Conservation (phyloP, 148 eudicot genomes). For the Limonium bicolor region DNA sequence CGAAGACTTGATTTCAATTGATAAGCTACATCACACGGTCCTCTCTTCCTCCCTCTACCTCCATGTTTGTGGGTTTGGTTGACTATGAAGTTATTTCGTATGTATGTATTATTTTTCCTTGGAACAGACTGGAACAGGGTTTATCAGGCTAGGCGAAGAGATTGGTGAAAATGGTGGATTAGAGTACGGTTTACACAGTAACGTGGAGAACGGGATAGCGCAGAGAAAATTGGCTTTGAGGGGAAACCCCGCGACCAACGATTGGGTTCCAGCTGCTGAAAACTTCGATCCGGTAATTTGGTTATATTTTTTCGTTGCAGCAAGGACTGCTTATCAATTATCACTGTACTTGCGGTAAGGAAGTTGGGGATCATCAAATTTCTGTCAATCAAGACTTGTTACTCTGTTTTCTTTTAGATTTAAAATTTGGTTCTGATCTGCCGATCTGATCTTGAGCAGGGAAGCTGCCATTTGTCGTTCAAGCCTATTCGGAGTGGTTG, state of each 20-base stretch:
- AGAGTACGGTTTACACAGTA: too few relatives aligned
- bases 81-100: not conserved
- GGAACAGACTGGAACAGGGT: slow-evolving; percentile 55
- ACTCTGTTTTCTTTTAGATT: not conserved
- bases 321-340: not conserved
- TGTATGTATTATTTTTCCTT: not conserved
- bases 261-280: slow-evolving; percentile 40
- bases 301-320: not conserved
- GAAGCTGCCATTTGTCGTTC: slow-evolving; percentile 18
- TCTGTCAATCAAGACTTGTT: too few relatives aligned
- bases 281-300: slow-evolving; percentile 14
- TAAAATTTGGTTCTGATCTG: not conserved
- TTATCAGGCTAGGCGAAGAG: slow-evolving; percentile 26
- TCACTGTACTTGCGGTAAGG: too few relatives aligned
- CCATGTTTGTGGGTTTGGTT: not conserved
- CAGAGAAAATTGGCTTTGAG: slow-evolving; percentile 9
- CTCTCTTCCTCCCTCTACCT: not conserved
- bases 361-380: too few relatives aligned
- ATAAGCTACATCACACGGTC: slow-evolving; percentile 65
- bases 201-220: too few relatives aligned
- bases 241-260: slow-evolving; percentile 62
- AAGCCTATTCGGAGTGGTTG: slow-evolving; percentile 46
- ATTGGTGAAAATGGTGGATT: slow-evolving; percentile 8
- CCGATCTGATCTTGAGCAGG: not conserved
- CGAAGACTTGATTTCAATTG: slow-evolving; percentile 34